Evolutionary conservation across 352 stramenopile species (phyloP).

Genomic region (Phytophthora vignae): DNA sequence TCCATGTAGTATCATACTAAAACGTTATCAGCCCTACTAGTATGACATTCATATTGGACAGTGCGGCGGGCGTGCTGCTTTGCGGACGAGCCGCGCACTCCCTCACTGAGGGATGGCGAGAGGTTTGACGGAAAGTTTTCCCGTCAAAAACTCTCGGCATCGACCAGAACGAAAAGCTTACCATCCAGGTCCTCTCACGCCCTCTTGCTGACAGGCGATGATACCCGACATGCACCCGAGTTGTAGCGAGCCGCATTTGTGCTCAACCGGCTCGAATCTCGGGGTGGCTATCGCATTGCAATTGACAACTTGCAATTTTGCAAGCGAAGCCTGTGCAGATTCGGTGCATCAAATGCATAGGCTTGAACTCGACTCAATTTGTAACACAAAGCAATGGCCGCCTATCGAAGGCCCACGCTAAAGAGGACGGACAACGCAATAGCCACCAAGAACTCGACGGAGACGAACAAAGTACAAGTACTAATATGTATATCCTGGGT

Average conservation of each 20-base stretch:
- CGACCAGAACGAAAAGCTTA: slow-evolving; percentile 1
- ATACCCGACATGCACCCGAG: too few species aligned
- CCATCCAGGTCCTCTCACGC: background rate
- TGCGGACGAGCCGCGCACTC: background rate
- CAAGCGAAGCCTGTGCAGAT: background rate
- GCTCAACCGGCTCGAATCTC: too few species aligned
- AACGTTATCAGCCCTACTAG: too few species aligned
- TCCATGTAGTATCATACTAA: too few species aligned
- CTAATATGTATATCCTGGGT: background rate
- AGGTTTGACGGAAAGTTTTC: too few species aligned
- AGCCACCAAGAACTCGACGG: background rate
- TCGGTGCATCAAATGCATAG: slow-evolving; percentile 2
- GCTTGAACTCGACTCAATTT: slow-evolving; percentile 25
- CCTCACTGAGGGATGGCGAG: too few species aligned
- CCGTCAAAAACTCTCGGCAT: background rate
- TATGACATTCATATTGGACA: slow-evolving; percentile 20
- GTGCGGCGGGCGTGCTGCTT: slow-evolving; percentile 19
- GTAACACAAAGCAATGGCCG: slow-evolving; percentile 10
- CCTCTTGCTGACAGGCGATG: background rate
- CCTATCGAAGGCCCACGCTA: slow-evolving; percentile 3
- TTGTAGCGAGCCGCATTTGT: too few species aligned
- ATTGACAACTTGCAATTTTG: too few species aligned
- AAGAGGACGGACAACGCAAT: slow-evolving; percentile 11
- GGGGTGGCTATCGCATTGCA: too few species aligned
- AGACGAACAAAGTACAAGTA: background rate